phyloP scores from a whole-genome alignment of 2,329 filamentous ascomycete species.

The Xylariaceae sp. region DNA sequence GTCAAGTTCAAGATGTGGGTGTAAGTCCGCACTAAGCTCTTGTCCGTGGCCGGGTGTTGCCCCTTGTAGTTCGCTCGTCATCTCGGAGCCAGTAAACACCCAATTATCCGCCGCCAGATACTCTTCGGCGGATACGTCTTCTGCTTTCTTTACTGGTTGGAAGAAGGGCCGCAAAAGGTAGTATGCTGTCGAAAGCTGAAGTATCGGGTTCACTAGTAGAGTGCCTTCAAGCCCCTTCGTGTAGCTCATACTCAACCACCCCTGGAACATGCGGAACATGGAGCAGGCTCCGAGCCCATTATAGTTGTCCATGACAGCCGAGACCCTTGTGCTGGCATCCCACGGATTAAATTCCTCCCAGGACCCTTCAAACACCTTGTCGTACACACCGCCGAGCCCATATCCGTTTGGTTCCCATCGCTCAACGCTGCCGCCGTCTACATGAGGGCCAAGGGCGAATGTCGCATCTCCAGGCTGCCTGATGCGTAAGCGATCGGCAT shows the following conservation, averaged over 20 bases:
- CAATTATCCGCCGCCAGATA: slow-evolving; percentile 65
- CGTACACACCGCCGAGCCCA: slow-evolving; percentile 71
- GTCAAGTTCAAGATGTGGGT: slow-evolving; percentile 72
- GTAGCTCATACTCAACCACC: slow-evolving; percentile 82
- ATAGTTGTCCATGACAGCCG: slow-evolving; percentile 76
- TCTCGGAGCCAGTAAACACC: slow-evolving; percentile 55
- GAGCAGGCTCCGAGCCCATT: slow-evolving; percentile 80
- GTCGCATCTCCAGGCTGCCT: slow-evolving; percentile 71
- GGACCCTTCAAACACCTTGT: slow-evolving; percentile 70
- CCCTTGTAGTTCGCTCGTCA: slow-evolving; percentile 69
- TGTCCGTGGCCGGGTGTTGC: slow-evolving; percentile 72
- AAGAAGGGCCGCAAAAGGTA: slow-evolving; percentile 87
- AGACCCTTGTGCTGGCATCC: slow-evolving; percentile 73
- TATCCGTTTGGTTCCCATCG: slow-evolving; percentile 76
- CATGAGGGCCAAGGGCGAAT: slow-evolving; percentile 75
- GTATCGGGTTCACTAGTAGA: slow-evolving; percentile 78
- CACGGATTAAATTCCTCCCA: slow-evolving; percentile 88
- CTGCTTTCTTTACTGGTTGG: slow-evolving; percentile 51
- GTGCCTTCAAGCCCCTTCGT: slow-evolving; percentile 78
- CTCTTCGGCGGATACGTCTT: slow-evolving; percentile 47
- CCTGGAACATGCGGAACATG: slow-evolving; percentile 89
- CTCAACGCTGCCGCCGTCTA: slow-evolving; percentile 76
- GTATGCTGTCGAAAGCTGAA: slow-evolving; percentile 79
- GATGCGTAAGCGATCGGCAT: slow-evolving; percentile 76
- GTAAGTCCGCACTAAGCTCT: slow-evolving; percentile 67